Percentiles rank a stretch among this genome's conserved stretches.
Evolutionary conservation across 78 protist genomes (phyloP).

Genomic region (Dictyostelium intermedium): DNA sequence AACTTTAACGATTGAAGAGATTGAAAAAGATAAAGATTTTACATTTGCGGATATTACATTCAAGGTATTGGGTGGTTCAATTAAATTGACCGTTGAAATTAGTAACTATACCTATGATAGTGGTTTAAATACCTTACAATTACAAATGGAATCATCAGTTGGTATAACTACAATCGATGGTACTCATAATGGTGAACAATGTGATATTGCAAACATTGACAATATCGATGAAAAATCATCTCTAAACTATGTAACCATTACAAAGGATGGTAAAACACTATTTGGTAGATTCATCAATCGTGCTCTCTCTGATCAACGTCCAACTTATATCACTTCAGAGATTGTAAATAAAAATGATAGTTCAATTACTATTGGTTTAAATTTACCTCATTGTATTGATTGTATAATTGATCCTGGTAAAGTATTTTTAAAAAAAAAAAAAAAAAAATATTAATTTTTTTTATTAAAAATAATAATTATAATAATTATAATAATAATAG

Average conservation of each 20-base stretch:
- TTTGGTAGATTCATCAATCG: conserved; percentile 40
- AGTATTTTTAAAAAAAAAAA: background rate
- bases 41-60: conserved; percentile 31
- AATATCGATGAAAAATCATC: conserved; percentile 5
- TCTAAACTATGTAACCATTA: conserved; percentile 14
- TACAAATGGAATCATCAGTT: background rate
- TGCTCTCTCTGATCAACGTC: conserved; percentile 6
- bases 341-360: background rate
- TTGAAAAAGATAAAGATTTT: background rate
- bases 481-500: too few relatives aligned
- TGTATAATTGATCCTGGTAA: conserved; percentile 35
- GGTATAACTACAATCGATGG: background rate
- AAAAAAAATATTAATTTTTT: too few relatives aligned
- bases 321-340: background rate
- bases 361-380: background rate
- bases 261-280: conserved; percentile 24
- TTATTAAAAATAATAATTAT: background rate
- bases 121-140: conserved; percentile 10
- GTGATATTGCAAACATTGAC: background rate
- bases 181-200: background rate
- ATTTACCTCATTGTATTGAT: background rate
- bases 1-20: background rate
- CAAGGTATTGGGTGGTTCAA: background rate
- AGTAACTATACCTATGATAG: background rate
- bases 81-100: conserved; percentile 9